These are phyloP conservation scores for Hypoxylon rubiginosum DNA, from an alignment of 2,329 filamentous ascomycete species.

Conservation along the genomic window DNA sequence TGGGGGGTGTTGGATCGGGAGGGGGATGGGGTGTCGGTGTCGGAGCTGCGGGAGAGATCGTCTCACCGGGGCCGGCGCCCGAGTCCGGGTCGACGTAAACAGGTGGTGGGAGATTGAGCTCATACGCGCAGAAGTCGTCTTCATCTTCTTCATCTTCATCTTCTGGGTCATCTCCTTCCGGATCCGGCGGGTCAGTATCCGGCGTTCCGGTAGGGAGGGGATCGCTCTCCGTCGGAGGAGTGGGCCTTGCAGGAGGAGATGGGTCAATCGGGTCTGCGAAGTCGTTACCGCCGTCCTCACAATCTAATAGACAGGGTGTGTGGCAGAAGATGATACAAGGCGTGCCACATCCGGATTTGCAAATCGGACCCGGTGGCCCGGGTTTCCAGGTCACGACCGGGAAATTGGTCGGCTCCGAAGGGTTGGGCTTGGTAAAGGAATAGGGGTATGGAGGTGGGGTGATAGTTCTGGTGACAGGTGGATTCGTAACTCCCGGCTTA, in stretches of 20 bases:
- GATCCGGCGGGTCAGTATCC: background rate
- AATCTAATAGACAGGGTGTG: slow-evolving; percentile 7
- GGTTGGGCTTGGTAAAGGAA: slow-evolving; percentile 4
- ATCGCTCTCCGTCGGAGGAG: slow-evolving; percentile 1
- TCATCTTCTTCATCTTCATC: slow-evolving; percentile 18
- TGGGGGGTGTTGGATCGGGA: slow-evolving; percentile 10
- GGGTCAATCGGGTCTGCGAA: slow-evolving; percentile 13
- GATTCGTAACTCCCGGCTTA: slow-evolving; percentile 2
- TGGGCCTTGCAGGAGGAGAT: slow-evolving; percentile 2
- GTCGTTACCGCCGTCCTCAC: slow-evolving; percentile 12
- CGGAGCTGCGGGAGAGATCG: slow-evolving; percentile 4
- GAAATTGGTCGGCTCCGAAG: slow-evolving; percentile 5
- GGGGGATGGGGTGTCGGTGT: slow-evolving; percentile 3
- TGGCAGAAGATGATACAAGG: slow-evolving; percentile 15
- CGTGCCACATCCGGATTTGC: slow-evolving; percentile 11
- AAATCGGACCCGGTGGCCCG: slow-evolving; percentile 8
- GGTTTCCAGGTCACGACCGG: slow-evolving; percentile 15
- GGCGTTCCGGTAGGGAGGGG: slow-evolving; percentile 2
- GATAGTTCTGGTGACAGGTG: slow-evolving; percentile 15
- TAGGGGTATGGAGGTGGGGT: slow-evolving; percentile 15
- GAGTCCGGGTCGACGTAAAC: slow-evolving; percentile 12
- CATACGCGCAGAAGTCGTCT: slow-evolving; percentile 13
- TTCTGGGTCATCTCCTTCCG: too few species aligned
- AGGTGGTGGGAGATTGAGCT: slow-evolving; percentile 8
- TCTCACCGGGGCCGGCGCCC: slow-evolving; percentile 6